A percentile compares a stretch with the other conserved stretches of the same genome.
Evolutionary conservation across 192 early-diverging fungal genomes (phyloP).

Genomic region (Coemansia sp.): DNA sequence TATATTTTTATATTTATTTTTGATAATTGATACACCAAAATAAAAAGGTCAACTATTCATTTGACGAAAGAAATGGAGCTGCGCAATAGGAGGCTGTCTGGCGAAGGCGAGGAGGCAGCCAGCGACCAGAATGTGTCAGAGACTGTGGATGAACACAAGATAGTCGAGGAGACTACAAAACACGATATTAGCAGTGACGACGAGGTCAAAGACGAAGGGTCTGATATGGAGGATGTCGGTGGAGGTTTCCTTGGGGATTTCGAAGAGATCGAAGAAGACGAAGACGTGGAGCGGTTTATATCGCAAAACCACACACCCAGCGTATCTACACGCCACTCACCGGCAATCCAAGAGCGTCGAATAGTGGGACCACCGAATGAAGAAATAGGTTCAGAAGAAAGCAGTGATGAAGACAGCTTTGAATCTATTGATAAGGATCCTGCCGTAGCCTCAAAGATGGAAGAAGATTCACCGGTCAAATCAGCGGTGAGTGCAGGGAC

Average conservation of each 20-base stretch:
- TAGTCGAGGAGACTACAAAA: background rate
- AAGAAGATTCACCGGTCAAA: background rate
- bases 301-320: slow-evolving; percentile 39
- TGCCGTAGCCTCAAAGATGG: background rate
- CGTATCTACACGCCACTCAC: slow-evolving; percentile 27
- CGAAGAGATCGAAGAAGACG: slow-evolving; percentile 48
- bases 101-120: background rate
- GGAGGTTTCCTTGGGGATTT: slow-evolving; percentile 34
- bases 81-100: slow-evolving; percentile 17
- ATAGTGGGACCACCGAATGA: too few species aligned
- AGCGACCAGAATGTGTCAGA: background rate
- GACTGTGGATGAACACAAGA: background rate
- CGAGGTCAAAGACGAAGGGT: background rate
- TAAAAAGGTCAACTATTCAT: background rate
- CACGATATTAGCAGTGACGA: background rate
- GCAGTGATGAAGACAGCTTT: slow-evolving; percentile 36
- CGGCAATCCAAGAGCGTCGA: background rate
- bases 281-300: slow-evolving; percentile 43
- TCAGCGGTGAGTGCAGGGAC: background rate
- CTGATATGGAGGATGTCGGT: slow-evolving; percentile 9
- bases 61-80: slow-evolving; percentile 13
- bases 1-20: background rate
- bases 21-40: background rate
- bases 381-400: too few species aligned
- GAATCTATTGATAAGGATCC: slow-evolving; percentile 12